phyloP scores from a whole-genome alignment of 1,284 basidiomycete species.

The Fomitopsis palustris region DNA sequence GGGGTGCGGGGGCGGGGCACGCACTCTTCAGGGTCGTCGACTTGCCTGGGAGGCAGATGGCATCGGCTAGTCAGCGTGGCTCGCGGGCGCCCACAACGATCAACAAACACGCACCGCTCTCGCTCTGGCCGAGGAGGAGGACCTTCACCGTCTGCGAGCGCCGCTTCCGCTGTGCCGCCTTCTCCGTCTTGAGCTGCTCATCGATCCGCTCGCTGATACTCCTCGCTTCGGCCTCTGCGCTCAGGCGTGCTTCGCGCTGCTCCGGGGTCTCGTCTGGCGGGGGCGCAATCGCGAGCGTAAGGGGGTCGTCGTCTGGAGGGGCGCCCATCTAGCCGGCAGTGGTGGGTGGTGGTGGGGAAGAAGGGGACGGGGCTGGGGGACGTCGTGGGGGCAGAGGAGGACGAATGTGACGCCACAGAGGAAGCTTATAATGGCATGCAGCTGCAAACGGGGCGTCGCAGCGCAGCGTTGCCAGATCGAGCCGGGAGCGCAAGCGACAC shows the following conservation, averaged over 20 bases:
- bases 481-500: neutral
- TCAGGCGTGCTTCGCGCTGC: slow-evolving; percentile 37
- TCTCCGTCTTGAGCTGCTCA: slow-evolving; percentile 52
- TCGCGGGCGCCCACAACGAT: neutral
- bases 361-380: neutral
- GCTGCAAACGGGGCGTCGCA: neutral
- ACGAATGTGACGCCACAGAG: neutral
- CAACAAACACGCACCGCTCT: slow-evolving; percentile 49
- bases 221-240: slow-evolving; percentile 51
- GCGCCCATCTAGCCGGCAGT: slow-evolving; percentile 28
- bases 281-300: slow-evolving; percentile 45
- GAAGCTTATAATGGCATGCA: neutral
- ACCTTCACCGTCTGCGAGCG: slow-evolving; percentile 46
- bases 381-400: neutral
- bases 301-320: slow-evolving; percentile 43
- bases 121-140: slow-evolving; percentile 66
- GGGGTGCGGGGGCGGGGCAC: slow-evolving; percentile 9
- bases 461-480: neutral
- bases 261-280: slow-evolving; percentile 47
- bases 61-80: slow-evolving; percentile 33
- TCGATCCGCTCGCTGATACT: slow-evolving; percentile 61
- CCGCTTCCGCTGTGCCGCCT: slow-evolving; percentile 44
- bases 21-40: slow-evolving; percentile 51
- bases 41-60: slow-evolving; percentile 34
- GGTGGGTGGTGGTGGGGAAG: neutral